Evolutionary conservation across 805 yeast species (phyloP).

Genomic region (Candida vaughaniae): DNA sequence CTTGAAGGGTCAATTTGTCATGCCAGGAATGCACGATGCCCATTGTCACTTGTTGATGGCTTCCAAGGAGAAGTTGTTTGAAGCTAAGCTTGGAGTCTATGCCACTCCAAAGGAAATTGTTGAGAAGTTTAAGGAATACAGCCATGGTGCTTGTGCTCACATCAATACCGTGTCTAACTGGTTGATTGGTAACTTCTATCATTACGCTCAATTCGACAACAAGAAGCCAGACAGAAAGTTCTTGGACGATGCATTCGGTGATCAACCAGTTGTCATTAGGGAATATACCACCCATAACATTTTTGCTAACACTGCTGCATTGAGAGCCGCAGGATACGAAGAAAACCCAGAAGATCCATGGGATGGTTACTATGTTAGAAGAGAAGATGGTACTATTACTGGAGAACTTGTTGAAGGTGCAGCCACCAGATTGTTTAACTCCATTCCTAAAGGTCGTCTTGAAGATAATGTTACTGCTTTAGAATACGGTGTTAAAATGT

Average conservation of each 20-base stretch:
- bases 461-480: constrained; percentile 20
- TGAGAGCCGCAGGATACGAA: constrained; percentile 25
- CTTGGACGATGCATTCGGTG: constrained; percentile 25
- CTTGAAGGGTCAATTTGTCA: constrained; percentile 21
- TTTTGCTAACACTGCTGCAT: constrained; percentile 24
- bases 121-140: constrained; percentile 16
- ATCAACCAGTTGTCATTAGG: constrained; percentile 24
- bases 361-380: constrained; percentile 23
- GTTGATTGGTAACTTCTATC: constrained; percentile 25
- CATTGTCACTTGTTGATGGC: constrained; percentile 24
- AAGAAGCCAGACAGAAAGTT: constrained; percentile 23
- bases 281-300: constrained; percentile 25
- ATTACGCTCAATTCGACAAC: constrained; percentile 20
- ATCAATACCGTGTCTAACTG: constrained; percentile 20
- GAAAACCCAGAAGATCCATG: constrained; percentile 23
- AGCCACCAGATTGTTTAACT: constrained; percentile 19
- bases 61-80: constrained; percentile 20
- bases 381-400: constrained; percentile 24
- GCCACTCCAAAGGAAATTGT: constrained; percentile 20
- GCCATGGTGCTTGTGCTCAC: constrained; percentile 16
- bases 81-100: constrained; percentile 20
- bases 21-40: constrained; percentile 28
- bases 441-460: constrained; percentile 19
- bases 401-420: constrained; percentile 26
- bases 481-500: constrained; percentile 22